Evolutionary conservation across 768 basidiomycete species (phyloP), one percentile per base, ranked within the genome.

Genomic region (Leccinum arenicola): DNA sequence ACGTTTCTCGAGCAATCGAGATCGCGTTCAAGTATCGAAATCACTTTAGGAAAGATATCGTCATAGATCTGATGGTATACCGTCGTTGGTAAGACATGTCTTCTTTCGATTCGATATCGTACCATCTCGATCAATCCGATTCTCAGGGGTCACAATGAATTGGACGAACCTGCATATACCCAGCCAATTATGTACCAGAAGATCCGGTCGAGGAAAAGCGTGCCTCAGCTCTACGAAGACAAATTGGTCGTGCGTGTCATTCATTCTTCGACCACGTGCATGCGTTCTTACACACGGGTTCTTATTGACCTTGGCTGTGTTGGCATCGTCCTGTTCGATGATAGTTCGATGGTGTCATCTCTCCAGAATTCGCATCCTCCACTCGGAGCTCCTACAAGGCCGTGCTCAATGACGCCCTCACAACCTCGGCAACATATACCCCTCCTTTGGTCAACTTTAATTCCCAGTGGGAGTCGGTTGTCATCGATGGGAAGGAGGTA

Each of bases 141-240:
- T 25, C 29, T 52, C 61, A 85, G 91, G 84, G 84, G 93, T 2
- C 93, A 95, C 70, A 95, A 95, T 66, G 93, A 95, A 72, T 80
- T 94, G 31, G 91, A 95, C 67, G 82, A 94, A 54, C 92, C 92
- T 0, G 84, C 85, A 15, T 90, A 93, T 70, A 96, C 95, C 0
- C 89, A 88, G 59, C 94, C 95, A 0, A 75, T 87, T 10, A 97
- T 96, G 94, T 97, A 97, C 73, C 81, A 91, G 71, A 84, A 89
- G 74, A 95, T 96, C 66, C 82, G 85, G 6, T 81, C 85, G 0
- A 79, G 93, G 51, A 82, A 79, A 50, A 89, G 88, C 21, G 45
- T 47, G 45, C 19, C 45, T 19, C 21, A 47, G 45, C 45, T 93
- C 12, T 96, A 95, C 69, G 92, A 95, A 67, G 82, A 88, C 48